Conservation (phyloP, 495 filamentous ascomycete species). For the Pyrenula massariospora region DNA sequence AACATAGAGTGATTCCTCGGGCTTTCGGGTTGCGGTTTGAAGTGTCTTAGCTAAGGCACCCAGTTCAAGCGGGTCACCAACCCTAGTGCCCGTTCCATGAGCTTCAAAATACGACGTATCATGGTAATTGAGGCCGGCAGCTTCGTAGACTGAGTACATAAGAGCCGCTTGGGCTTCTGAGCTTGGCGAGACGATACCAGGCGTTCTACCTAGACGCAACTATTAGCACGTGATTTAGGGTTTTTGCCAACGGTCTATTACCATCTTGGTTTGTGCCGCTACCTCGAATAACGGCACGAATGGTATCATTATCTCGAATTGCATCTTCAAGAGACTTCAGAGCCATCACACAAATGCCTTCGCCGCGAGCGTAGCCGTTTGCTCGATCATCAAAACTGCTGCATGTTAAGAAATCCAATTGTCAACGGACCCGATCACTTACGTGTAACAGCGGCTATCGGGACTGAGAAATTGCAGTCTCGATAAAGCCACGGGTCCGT, state of each 20-base stretch:
- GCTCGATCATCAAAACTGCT: conserved; percentile 38
- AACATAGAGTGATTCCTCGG: conserved; percentile 8
- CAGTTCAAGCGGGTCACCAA: conserved; percentile 10
- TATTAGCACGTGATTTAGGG: background rate
- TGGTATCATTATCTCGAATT: conserved; percentile 26
- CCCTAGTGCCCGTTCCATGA: conserved; percentile 28
- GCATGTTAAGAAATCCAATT: conserved; percentile 17
- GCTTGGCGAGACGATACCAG: conserved; percentile 5
- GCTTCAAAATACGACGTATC: conserved; percentile 17
- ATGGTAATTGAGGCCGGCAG: conserved; percentile 13
- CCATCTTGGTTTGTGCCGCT: conserved; percentile 26
- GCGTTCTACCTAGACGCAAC: conserved; percentile 5
- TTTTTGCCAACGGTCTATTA: conserved; percentile 13
- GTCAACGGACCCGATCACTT: background rate
- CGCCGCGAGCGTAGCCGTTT: conserved; percentile 33
- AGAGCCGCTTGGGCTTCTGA: conserved; percentile 1
- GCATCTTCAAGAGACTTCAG: conserved; percentile 28
- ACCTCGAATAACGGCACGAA: conserved; percentile 30
- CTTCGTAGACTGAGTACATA: conserved; percentile 14
- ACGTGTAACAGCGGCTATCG: conserved; percentile 3
- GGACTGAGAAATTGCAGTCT: background rate
- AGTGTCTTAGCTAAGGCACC: background rate
- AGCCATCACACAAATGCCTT: conserved; percentile 27
- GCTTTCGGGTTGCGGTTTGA: background rate
- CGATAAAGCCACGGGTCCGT: background rate